A percentile compares a stretch with the other conserved stretches of the same genome.
phyloP scores from a whole-genome alignment of 371 early-diverging fungal species.

The Chytridiales sp. region DNA sequence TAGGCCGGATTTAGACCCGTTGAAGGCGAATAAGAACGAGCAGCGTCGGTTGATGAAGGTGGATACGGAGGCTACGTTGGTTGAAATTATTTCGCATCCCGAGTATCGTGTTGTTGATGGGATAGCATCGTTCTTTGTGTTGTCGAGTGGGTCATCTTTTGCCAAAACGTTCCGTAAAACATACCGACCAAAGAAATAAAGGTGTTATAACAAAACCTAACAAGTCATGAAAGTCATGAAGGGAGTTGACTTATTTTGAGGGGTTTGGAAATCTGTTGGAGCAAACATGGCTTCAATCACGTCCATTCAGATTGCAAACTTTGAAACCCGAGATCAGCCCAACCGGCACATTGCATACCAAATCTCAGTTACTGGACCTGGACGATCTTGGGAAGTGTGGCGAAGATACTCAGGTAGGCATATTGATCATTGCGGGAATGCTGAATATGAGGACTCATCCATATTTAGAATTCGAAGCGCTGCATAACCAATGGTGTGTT shows the following conservation, averaged over 20 bases:
- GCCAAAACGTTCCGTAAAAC: constrained; percentile 26
- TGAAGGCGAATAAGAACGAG: constrained; percentile 9
- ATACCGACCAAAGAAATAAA: no score
- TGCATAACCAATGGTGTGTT: background rate
- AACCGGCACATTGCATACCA: background rate
- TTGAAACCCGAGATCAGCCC: background rate
- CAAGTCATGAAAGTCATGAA: no score
- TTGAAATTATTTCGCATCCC: constrained; percentile 26
- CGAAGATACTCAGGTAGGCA: constrained; percentile 4
- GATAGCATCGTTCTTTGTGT: constrained; percentile 38
- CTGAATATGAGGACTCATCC: background rate
- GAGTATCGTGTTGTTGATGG: constrained; percentile 42
- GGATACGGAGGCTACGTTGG: constrained; percentile 26
- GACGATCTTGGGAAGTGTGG: constrained; percentile 1
- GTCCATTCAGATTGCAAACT: no score
- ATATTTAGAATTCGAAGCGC: constrained; percentile 5
- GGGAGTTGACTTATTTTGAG: no score
- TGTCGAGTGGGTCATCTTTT: constrained; percentile 21
- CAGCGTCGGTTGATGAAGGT: constrained; percentile 29
- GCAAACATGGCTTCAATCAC: no score
- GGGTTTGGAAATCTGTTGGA: no score
- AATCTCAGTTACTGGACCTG: background rate
- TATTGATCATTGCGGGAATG: background rate
- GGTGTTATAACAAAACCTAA: no score
- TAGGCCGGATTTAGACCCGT: constrained; percentile 51